Conservation (phyloP, 768 basidiomycete genomes). For the Pisolithus microcarpus region DNA sequence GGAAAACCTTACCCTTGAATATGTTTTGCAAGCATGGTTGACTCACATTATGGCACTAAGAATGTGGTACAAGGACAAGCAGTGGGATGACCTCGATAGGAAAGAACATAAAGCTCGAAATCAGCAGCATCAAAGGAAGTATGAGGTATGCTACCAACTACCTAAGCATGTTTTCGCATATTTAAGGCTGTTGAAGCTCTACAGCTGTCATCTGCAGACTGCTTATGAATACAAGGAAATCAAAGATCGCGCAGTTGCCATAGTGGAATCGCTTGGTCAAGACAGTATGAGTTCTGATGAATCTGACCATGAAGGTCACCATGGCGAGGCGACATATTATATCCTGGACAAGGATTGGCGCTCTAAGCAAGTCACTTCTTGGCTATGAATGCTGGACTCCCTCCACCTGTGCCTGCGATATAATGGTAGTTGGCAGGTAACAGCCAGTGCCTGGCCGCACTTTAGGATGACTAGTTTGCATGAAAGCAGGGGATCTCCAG, state of each 20-base stretch:
- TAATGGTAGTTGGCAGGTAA: background rate
- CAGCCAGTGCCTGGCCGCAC: background rate
- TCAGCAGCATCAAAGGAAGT: background rate
- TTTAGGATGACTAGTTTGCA: background rate
- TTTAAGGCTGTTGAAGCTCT: background rate
- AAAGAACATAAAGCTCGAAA: background rate
- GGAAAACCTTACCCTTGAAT: background rate
- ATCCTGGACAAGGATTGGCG: background rate
- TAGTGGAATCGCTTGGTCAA: background rate
- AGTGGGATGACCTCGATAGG: background rate
- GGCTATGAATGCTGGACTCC: background rate
- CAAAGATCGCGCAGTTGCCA: background rate
- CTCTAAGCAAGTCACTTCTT: background rate
- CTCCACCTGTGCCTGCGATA: background rate
- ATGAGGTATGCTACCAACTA: background rate
- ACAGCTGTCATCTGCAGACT: background rate
- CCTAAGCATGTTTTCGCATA: background rate
- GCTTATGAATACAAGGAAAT: background rate
- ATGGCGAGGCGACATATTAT: background rate
- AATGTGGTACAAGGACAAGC: background rate
- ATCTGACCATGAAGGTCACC: background rate
- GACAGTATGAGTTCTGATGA: conserved; percentile 3
- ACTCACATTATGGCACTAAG: background rate
- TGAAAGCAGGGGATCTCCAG: background rate
- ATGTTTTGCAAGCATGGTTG: background rate